Evolutionary conservation across 2,329 filamentous ascomycete species (phyloP), one percentile per base, ranked within the genome.

Genomic region (Calonectria pseudoreteaudii): DNA sequence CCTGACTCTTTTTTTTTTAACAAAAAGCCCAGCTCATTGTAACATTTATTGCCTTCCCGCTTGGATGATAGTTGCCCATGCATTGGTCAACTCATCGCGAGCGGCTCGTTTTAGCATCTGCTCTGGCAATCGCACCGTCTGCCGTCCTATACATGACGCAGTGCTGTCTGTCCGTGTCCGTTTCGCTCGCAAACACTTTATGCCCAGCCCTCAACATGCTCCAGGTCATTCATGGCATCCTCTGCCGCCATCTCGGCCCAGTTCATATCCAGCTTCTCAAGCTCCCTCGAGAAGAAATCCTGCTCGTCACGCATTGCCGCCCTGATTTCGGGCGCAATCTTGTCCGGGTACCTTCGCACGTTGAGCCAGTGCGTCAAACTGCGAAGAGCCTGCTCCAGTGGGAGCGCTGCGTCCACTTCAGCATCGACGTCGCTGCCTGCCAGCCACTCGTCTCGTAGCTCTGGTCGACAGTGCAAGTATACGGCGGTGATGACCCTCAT

Each of bases 401-500:
- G 96, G 79, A 98, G 87, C 18, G 96, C 95, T 82, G 98, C 95
- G 81, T 98, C 97, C 1, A 98, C 95, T 78, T 98, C 96, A 0
- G 94, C 94, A 80, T 99, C 97, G 1, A 98, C 93, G 82, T 98
- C 96, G 74, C 93, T 94, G 7, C 96, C 96, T 0, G 94, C 93
- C 1, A 98, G 89, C 96, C 97, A 98, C 85, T 98, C 97, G 82
- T 99, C 97, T 36, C 96, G 91, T 58, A 99, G 89, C 83, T 98
- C 96, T 0, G 96, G 96, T 10, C 95, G 91, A 82, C 96, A 98
- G 85, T 98, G 95, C 64, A 99, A 88, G 84, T 98, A 99, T 1
- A 99, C 95, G 4, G 96, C 95, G 0, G 97, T 99, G 82, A 99
- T 99, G 81, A 98, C 96, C 70, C 96, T 94, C 97, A 99, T 99